Conservation (phyloP, 352 stramenopile genomes). For the Pythium myriotylum region DNA sequence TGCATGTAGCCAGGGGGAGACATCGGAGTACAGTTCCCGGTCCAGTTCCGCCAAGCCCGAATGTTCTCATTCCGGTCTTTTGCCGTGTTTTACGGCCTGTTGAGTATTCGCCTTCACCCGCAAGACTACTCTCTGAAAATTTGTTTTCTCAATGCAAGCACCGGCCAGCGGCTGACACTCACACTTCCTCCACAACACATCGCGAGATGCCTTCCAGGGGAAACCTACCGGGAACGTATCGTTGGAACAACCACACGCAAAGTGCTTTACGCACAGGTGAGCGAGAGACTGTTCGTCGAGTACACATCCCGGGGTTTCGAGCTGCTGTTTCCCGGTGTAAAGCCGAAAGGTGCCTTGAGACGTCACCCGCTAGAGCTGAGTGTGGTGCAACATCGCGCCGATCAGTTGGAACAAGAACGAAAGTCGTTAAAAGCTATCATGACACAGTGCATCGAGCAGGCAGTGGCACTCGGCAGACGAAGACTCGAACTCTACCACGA, state of each 20-base stretch:
- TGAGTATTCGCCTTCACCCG: slow-evolving; percentile 31
- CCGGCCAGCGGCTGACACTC: slow-evolving; percentile 10
- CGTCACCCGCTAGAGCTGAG: slow-evolving; percentile 32
- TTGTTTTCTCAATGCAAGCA: slow-evolving; percentile 25
- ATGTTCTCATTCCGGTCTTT: slow-evolving; percentile 43
- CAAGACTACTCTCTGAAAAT: slow-evolving; percentile 35
- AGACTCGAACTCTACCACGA: slow-evolving; percentile 30
- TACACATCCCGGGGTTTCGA: slow-evolving; percentile 50
- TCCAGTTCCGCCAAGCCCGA: slow-evolving; percentile 36
- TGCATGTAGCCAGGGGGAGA: slow-evolving; percentile 1
- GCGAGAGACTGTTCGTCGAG: slow-evolving; percentile 44
- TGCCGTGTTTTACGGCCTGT: slow-evolving; percentile 31
- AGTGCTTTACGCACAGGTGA: slow-evolving; percentile 29
- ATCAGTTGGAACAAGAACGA: slow-evolving; percentile 20
- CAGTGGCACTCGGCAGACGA: slow-evolving; percentile 18
- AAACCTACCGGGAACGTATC: slow-evolving; percentile 22
- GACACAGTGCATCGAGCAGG: slow-evolving; percentile 25
- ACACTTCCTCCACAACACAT: slow-evolving; percentile 23
- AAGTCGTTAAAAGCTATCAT: slow-evolving; percentile 3
- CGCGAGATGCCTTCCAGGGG: slow-evolving; percentile 6
- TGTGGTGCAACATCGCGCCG: slow-evolving; percentile 15
- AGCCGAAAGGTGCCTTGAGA: slow-evolving; percentile 31
- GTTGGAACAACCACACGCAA: slow-evolving; percentile 11
- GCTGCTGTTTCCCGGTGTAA: slow-evolving; percentile 42
- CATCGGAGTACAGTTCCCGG: slow-evolving; percentile 30